These are phyloP conservation scores for Boechera stricta DNA, from an alignment of 345 rosid genomes.

Conservation along the genomic window DNA sequence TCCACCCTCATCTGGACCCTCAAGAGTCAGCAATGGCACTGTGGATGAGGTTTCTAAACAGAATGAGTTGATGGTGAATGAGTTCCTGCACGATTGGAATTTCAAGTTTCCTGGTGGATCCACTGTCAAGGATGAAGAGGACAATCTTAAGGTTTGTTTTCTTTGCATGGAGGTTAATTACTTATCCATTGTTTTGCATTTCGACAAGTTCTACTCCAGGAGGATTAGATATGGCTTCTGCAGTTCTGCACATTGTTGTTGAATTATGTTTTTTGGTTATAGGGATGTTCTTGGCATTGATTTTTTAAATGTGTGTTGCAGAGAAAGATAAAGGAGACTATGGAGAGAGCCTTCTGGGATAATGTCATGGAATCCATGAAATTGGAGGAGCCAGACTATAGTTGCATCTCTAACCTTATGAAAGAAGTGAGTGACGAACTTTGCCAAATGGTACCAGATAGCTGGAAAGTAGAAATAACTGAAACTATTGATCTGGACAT, in stretches of 20 bases:
- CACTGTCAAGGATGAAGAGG: conserved; percentile 46
- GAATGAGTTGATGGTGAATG: conserved; percentile 88
- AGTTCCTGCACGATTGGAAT: conserved; percentile 63
- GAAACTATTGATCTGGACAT: conserved; percentile 77
- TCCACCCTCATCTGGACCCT: conserved; percentile 43
- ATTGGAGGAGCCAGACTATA: conserved; percentile 66
- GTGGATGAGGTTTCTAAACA: conserved; percentile 50
- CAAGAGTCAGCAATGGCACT: conserved; percentile 44
- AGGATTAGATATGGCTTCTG: conserved; percentile 1
- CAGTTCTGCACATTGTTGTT: conserved; percentile 20
- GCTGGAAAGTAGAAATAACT: conserved; percentile 78
- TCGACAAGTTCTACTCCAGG: not conserved
- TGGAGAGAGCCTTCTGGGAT: conserved; percentile 97
- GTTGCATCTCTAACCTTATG: conserved; percentile 71
- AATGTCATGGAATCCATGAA: conserved; percentile 68
- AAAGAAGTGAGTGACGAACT: conserved; percentile 91
- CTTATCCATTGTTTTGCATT: conserved; percentile 3
- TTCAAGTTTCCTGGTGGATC: conserved; percentile 53
- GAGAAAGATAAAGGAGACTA: conserved; percentile 71
- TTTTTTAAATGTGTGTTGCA: conserved; percentile 44
- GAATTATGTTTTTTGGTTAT: not conserved
- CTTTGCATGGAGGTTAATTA: conserved; percentile 14
- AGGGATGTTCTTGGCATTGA: not conserved
- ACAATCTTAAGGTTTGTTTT: conserved; percentile 64
- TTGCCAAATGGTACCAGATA: conserved; percentile 77